Base-by-base conservation (phyloP, 257 asterid species). In the Penstemon eatonii region DNA sequence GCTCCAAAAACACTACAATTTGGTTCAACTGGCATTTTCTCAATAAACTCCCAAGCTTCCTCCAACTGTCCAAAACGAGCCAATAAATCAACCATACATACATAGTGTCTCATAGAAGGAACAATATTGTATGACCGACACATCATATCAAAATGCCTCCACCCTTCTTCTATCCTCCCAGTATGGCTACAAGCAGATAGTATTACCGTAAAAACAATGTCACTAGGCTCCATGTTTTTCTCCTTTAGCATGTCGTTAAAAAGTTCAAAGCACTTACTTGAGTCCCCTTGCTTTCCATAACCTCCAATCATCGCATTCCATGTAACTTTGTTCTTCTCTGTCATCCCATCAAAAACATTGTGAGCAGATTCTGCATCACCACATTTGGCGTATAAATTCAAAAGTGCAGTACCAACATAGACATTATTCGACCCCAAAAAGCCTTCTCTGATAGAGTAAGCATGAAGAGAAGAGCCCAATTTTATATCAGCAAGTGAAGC, bases 231-330 rank as follows among this genome's bases (percentile, higher is more conserved):
- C 38, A 78, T 25, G 6, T 74, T 25, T 25, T 25, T 78, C 73
- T 81, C 84, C 58, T 72, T 70, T 6, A 78, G 60, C 96, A 88
- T 80, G 57, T 65, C 64, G 6, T 15, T 53, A 63, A 88, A 75
- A 63, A 84, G 84, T 43, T 66, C 63, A 6, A 86, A 66, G 63
- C 86, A 73, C 69, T 73, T 78, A 25, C 56, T 74, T 15, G 69
- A 67, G 80, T 82, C 75, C 41, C 96, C 88, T 44, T 83, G 84
- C 45, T 73, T 77, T 66, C 87, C 86, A 46, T 86, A 84, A 0
- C 93, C 85, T 46, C 81, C 82, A 7, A 84, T 82, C 83, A 88
- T 79, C n/a, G 92, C 82, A 56, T 69, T 79, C 96, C 96, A 86
- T 0, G 89, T 77, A 8, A 68, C 83, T 3, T 67, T 10, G 43